Evolutionary conservation across 2,329 filamentous ascomycete species (phyloP), one percentile per base, ranked within the genome.

Genomic region (Rhexocercosporidium sp.): DNA sequence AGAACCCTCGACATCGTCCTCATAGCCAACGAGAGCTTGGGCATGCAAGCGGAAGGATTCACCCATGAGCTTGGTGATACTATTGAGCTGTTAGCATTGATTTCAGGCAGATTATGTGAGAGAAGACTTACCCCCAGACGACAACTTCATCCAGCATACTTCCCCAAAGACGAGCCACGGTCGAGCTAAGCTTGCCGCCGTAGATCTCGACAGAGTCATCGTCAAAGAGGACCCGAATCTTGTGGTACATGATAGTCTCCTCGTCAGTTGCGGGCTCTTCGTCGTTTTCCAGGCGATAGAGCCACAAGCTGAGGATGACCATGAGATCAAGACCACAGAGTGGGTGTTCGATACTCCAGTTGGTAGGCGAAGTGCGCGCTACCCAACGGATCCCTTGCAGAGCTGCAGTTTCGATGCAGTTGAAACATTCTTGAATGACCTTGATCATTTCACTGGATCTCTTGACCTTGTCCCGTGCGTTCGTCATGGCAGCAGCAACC

Each of bases 261-360:
- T 96, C 93, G 73, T 92, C 90, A 34, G 89, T 92, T 39, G 93
- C 92, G 29, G 91, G 90, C 83, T 98, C 95, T 72, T 97, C 94
- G 84, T 99, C 96, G 83, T 98, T 94, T 91, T 99, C 96, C 84
- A 99, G 91, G 82, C 94, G 94, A 84, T 97, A 98, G 75, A 99
- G 90, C 96, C 96, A 99, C 73, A 98, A 85, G 76, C 93, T 97
- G 74, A 99, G 90, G 75, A 97, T 96, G 79, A 98, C 96, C 89
- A 99, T 97, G 73, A 98, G 86, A 80, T 99, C 96, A 83, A 99
- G 89, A 70, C 95, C 95, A 77, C 94, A 97, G 66, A 99, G 89
- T 62, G 96, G 94, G 79, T 99, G 95, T 83, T 99, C 96, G 69
- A 98, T 93, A 79, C 95, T 98, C 96, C 96, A 99, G 82, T 98